These are phyloP conservation scores for Phytophthora ohioensis DNA, from an alignment of 352 stramenopile genomes.

Conservation along the genomic window DNA sequence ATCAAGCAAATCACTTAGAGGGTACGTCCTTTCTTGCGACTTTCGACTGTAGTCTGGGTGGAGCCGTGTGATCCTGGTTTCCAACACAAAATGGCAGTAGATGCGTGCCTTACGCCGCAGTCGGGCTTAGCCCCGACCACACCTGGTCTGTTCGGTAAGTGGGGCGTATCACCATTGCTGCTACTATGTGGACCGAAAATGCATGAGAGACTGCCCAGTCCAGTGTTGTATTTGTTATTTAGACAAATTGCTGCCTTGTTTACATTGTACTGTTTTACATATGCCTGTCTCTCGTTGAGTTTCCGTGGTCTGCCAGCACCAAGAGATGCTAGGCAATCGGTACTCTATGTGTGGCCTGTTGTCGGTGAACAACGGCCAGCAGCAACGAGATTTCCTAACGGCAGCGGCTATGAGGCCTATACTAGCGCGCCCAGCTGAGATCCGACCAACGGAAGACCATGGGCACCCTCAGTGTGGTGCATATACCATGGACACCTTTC, in stretches of 20 bases:
- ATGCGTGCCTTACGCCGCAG: conserved; percentile 8
- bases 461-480: background rate
- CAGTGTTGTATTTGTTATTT: background rate
- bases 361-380: conserved; percentile 14
- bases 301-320: conserved; percentile 14
- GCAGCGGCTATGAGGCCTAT: background rate
- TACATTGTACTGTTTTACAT: background rate
- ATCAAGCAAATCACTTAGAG: too few species aligned
- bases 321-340: background rate
- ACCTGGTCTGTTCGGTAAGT: background rate
- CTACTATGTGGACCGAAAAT: too few species aligned
- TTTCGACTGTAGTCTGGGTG: too few species aligned
- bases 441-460: background rate
- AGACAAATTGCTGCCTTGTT: background rate
- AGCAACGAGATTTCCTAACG: conserved; percentile 22
- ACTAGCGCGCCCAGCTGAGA: background rate
- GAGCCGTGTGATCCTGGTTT: too few species aligned
- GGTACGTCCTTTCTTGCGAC: too few species aligned
- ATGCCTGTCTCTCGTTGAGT: background rate
- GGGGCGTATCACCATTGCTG: background rate
- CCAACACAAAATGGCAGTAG: background rate
- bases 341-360: conserved; percentile 17
- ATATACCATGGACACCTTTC: background rate
- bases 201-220: too few species aligned
- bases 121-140: conserved; percentile 1